Conservation (phyloP, 768 basidiomycete genomes). For the Tricholomella constricta region DNA sequence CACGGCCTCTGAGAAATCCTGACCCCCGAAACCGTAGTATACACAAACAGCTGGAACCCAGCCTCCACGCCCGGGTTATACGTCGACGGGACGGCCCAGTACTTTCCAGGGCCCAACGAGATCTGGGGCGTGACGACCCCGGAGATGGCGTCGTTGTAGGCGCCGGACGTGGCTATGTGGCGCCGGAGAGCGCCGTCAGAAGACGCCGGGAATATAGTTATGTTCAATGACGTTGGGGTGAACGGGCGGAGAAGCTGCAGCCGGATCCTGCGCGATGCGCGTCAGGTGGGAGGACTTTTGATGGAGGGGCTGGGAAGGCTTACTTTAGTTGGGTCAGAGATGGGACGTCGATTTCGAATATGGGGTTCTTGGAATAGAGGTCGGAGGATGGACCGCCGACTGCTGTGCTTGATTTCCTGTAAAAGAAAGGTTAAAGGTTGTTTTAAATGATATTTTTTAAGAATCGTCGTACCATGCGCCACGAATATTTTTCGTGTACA, state of each 20-base stretch:
- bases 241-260: conserved; percentile 58
- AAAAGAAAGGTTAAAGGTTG: background rate
- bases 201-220: conserved; percentile 53
- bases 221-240: conserved; percentile 52
- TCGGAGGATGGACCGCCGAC: conserved; percentile 71
- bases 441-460: no score
- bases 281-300: background rate
- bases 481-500: conserved; percentile 71
- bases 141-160: conserved; percentile 73
- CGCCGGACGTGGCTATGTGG: conserved; percentile 70
- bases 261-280: conserved; percentile 54
- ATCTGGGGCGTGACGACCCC: conserved; percentile 66
- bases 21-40: conserved; percentile 44
- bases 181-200: conserved; percentile 32
- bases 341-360: conserved; percentile 61
- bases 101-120: conserved; percentile 59
- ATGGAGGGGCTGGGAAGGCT: conserved; percentile 18
- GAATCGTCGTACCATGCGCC: conserved; percentile 65
- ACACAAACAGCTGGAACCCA: conserved; percentile 62
- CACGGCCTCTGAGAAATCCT: conserved; percentile 17
- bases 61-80: conserved; percentile 60
- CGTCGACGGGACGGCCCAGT: conserved; percentile 74
- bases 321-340: conserved; percentile 60
- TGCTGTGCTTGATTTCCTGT: conserved; percentile 59
- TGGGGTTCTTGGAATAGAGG: conserved; percentile 68